Percentiles rank a stretch among this genome's conserved stretches.
Evolutionary conservation across 768 basidiomycete genomes (phyloP).

Genomic region (Clavaria fumosa): DNA sequence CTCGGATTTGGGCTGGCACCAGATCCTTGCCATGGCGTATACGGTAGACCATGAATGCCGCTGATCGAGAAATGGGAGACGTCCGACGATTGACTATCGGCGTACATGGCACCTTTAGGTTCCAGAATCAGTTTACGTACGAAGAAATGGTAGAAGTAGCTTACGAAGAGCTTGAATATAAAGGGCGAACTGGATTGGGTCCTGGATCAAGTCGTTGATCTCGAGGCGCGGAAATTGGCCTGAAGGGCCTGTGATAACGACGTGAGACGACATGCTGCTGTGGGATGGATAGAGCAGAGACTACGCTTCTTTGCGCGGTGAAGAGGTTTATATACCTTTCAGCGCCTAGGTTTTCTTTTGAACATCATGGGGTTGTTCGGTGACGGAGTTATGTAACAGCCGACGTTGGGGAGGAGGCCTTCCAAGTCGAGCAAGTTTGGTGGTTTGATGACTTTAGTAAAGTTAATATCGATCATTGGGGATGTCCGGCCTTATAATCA

Average conservation of each 20-base stretch:
- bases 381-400: no score
- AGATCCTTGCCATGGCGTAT: conserved; percentile 27
- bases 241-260: conserved; percentile 17
- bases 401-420: no score
- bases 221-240: conserved; percentile 28
- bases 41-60: conserved; percentile 39
- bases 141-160: conserved; percentile 8
- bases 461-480: no score
- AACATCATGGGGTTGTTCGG: no score
- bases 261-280: no score
- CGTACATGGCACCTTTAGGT: conserved; percentile 18
- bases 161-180: conserved; percentile 35
- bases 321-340: no score
- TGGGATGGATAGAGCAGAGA: no score
- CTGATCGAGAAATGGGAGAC: conserved; percentile 30
- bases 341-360: no score
- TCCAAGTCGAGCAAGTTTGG: no score
- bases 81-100: conserved; percentile 16
- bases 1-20: conserved; percentile 15
- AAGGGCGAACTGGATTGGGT: conserved; percentile 31
- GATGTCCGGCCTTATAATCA: no score
- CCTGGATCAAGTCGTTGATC: conserved; percentile 28
- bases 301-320: no score
- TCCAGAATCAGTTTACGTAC: neutral
- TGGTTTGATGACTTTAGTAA: no score